Conservation (phyloP, 2,329 filamentous ascomycete genomes). For the Emergomyces pasteurianus region DNA sequence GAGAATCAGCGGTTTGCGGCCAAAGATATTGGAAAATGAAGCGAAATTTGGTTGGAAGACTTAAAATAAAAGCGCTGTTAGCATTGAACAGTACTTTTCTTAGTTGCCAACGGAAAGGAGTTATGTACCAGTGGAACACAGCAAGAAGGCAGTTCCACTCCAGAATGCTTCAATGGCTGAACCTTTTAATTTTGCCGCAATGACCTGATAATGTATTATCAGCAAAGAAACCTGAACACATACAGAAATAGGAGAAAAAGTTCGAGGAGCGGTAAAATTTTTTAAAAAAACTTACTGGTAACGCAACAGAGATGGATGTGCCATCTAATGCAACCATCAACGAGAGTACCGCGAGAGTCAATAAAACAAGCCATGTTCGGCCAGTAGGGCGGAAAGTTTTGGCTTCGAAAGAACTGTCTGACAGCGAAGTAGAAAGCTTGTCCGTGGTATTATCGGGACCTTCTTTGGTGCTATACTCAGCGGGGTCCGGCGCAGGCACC, state of each 20-base stretch:
- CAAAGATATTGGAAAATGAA: conserved; percentile 37
- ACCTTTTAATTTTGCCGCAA: conserved; percentile 41
- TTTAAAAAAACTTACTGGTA: conserved; percentile 29
- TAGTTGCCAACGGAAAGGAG: too few relatives aligned
- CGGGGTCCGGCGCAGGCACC: neutral
- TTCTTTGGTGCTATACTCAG: neutral
- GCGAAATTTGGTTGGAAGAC: conserved; percentile 42
- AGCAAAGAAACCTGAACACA: neutral
- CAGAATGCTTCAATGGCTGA: conserved; percentile 54
- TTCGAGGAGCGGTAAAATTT: too few relatives aligned
- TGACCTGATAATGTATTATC: conserved; percentile 24
- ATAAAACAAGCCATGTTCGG: conserved; percentile 38
- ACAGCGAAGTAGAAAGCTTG: neutral
- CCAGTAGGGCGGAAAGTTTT: conserved; percentile 12
- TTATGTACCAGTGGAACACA: conserved; percentile 43
- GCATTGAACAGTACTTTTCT: too few relatives aligned
- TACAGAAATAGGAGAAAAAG: neutral
- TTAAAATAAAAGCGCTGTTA: conserved; percentile 7
- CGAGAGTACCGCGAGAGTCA: conserved; percentile 42
- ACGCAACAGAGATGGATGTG: conserved; percentile 51
- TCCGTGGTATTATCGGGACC: neutral
- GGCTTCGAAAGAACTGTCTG: neutral
- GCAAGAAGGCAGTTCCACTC: conserved; percentile 57
- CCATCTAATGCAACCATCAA: conserved; percentile 55
- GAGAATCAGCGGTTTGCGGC: conserved; percentile 32